These are phyloP conservation scores for Eimeria maxima DNA, from an alignment of 169 alveolate genomes.

Conservation along the genomic window DNA sequence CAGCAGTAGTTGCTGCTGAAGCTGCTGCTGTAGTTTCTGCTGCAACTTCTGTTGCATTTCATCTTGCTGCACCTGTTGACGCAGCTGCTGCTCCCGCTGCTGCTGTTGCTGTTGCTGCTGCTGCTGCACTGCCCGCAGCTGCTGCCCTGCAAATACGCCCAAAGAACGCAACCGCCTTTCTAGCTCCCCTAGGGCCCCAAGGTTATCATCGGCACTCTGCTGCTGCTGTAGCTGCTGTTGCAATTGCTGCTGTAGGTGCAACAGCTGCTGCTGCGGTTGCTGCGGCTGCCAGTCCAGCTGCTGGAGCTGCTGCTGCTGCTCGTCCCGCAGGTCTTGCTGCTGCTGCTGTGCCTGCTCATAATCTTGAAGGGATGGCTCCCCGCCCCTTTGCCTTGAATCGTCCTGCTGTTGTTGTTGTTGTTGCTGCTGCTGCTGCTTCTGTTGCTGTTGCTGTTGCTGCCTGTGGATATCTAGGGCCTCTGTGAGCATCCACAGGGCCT, in stretches of 20 bases:
- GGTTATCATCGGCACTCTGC: not conserved
- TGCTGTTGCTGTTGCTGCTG: slow-evolving; percentile 50
- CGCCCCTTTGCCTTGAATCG: not conserved
- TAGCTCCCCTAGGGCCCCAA: slow-evolving; percentile 24
- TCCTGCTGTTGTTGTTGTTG: not conserved
- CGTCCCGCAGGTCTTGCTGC: slow-evolving; percentile 6
- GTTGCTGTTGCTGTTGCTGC: slow-evolving; percentile 43
- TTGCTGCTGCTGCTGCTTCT: no score
- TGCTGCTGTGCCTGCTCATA: slow-evolving; percentile 22
- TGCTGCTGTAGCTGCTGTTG: slow-evolving; percentile 51
- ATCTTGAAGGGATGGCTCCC: not conserved
- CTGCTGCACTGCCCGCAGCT: slow-evolving; percentile 48
- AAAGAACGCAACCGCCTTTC: slow-evolving; percentile 15
- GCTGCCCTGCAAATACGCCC: slow-evolving; percentile 58
- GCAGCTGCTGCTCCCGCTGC: slow-evolving; percentile 33
- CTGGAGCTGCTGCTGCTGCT: slow-evolving; percentile 24
- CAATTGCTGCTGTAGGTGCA: not conserved
- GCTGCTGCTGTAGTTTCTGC: slow-evolving; percentile 31
- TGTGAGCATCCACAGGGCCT: slow-evolving; percentile 7
- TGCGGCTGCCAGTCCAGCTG: no score
- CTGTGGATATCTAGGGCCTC: slow-evolving; percentile 23
- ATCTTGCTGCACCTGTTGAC: slow-evolving; percentile 18
- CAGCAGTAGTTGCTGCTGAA: slow-evolving; percentile 34
- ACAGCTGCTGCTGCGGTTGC: not conserved
- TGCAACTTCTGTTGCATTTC: slow-evolving; percentile 32